A percentile compares a stretch with the other conserved stretches of the same genome.
Evolutionary conservation across 139 green algal species (phyloP).

Genomic region (Chlorokybus atmophyticus): DNA sequence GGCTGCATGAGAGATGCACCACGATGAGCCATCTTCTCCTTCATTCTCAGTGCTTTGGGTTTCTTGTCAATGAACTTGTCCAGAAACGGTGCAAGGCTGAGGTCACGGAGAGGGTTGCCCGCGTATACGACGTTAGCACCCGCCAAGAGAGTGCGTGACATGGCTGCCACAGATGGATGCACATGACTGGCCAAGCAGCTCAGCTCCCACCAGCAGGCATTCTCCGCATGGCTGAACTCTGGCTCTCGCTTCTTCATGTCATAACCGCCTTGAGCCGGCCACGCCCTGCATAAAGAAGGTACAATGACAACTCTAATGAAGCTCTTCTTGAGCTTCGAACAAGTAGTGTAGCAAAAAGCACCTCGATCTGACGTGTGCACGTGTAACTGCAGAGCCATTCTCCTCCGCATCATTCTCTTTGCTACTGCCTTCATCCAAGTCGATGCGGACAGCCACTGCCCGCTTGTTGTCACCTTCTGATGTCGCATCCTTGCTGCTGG

Average conservation of each 20-base stretch:
- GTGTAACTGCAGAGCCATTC: no score
- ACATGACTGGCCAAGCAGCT: conserved; percentile 52
- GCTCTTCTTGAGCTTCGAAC: no score
- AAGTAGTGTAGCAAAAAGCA: no score
- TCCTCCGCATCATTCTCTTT: no score
- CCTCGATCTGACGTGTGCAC: no score
- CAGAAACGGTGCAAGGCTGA: conserved; percentile 68
- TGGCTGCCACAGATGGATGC: conserved; percentile 74
- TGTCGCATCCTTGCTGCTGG: conserved; percentile 6
- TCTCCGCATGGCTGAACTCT: conserved; percentile 41
- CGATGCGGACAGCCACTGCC: not conserved
- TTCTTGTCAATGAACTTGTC: conserved; percentile 90
- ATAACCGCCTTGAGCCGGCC: conserved; percentile 45
- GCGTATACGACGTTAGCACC: conserved; percentile 62
- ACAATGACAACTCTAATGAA: no score
- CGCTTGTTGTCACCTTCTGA: not conserved
- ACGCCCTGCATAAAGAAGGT: no score
- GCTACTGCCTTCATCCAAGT: not conserved
- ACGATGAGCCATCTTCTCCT: not conserved
- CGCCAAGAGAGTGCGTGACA: conserved; percentile 67
- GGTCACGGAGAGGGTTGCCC: conserved; percentile 78
- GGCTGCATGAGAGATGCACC: conserved; percentile 71
- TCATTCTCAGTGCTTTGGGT: conserved; percentile 41
- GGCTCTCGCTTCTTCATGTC: conserved; percentile 75
- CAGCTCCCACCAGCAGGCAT: conserved; percentile 81